phyloP scores from a whole-genome alignment of 345 rosid genomes.

The Erodium maritimum region DNA sequence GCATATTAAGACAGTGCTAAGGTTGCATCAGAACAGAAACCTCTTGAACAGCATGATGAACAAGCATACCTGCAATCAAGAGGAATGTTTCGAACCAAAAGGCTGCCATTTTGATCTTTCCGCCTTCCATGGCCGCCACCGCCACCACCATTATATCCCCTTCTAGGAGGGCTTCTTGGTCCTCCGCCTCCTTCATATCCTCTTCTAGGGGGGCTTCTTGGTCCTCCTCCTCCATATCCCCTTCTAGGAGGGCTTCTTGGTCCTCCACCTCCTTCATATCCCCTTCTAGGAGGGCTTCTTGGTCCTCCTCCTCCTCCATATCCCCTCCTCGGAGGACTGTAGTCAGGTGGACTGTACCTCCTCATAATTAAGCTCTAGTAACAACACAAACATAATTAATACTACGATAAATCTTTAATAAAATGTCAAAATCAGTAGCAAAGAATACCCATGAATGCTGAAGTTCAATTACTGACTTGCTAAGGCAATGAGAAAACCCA shows the following conservation, averaged over 20 bases:
- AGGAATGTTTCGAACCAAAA: conserved; percentile 87
- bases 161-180: conserved; percentile 21
- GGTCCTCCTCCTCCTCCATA: too few species aligned
- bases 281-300: too few species aligned
- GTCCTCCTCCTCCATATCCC: conserved; percentile 72
- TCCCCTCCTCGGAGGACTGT: conserved; percentile 93
- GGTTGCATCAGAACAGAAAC: neutral
- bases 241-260: too few species aligned
- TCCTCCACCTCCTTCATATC: too few species aligned
- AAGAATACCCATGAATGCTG: too few species aligned
- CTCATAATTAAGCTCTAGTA: conserved; percentile 41
- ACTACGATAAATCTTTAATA: too few species aligned
- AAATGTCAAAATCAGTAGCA: too few species aligned
- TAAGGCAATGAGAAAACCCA: too few species aligned
- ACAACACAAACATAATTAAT: neutral
- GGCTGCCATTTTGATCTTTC: conserved; percentile 57
- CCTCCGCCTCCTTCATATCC: conserved; percentile 45
- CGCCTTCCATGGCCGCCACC: conserved; percentile 74
- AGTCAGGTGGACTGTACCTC: conserved; percentile 71
- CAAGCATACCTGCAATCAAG: conserved; percentile 67
- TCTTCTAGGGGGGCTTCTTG: conserved; percentile 63
- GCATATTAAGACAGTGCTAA: neutral
- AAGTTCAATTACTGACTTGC: too few species aligned
- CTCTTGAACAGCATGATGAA: neutral
- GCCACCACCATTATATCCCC: conserved; percentile 73